phyloP scores from a whole-genome alignment of 352 stramenopile species.

The Globisporangium emineosum region DNA sequence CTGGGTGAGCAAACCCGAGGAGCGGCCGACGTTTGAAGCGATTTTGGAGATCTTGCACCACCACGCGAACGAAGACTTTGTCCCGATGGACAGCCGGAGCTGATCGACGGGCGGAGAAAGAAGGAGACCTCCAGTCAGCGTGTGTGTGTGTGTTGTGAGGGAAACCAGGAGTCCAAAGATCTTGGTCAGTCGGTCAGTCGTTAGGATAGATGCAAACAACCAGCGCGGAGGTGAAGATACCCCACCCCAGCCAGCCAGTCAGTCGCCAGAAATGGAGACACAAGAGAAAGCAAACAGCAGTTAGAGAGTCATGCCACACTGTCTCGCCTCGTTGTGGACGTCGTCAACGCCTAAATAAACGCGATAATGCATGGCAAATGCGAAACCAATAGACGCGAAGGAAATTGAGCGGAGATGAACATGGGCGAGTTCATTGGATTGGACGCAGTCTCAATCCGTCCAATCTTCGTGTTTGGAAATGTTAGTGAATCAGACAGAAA shows the following conservation, averaged over 20 bases:
- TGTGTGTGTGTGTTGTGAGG: not conserved
- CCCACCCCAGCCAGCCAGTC: not conserved
- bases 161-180: too few relatives aligned
- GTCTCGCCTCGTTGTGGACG: not conserved
- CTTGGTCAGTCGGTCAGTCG: not conserved
- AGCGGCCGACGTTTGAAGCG: constrained; percentile 77
- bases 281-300: not conserved
- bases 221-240: not conserved
- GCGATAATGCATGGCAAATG: not conserved
- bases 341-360: not conserved
- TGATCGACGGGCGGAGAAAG: not conserved
- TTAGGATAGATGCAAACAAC: not conserved
- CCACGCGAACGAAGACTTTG: constrained; percentile 17
- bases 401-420: too few relatives aligned
- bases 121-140: too few relatives aligned
- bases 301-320: not conserved
- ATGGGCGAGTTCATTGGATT: too few relatives aligned
- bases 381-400: not conserved
- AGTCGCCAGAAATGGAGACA: not conserved
- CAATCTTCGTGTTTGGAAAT: too few relatives aligned
- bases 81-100: constrained; percentile 16
- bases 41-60: constrained; percentile 73
- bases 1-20: constrained; percentile 70
- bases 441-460: not conserved
- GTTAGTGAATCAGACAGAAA: too few relatives aligned